Percentiles rank a stretch among this genome's conserved stretches.
phyloP scores from a whole-genome alignment of 2,329 filamentous ascomycete species.

The Teratosphaeria zuluensis region DNA sequence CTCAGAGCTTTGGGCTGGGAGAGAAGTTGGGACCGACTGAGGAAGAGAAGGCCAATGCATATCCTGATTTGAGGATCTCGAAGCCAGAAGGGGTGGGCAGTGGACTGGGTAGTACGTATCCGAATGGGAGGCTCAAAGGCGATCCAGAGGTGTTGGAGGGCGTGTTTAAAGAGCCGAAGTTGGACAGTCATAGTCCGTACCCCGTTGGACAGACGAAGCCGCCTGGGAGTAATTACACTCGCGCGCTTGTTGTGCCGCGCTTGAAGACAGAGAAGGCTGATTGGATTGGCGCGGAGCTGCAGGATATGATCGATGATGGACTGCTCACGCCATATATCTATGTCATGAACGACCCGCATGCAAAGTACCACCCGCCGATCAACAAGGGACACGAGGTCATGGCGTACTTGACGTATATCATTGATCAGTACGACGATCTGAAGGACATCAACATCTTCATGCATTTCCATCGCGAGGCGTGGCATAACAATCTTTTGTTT shows the following conservation, averaged over 20 bases:
- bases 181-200: constrained; percentile 18
- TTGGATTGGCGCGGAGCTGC: constrained; percentile 47
- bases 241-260: constrained; percentile 45
- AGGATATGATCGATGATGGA: constrained; percentile 27
- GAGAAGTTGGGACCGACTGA: constrained; percentile 21
- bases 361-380: constrained; percentile 40
- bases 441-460: constrained; percentile 52
- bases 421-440: constrained; percentile 51
- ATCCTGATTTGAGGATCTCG: constrained; percentile 14
- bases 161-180: constrained; percentile 18
- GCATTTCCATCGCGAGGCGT: constrained; percentile 49
- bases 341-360: constrained; percentile 40
- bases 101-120: neutral
- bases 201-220: constrained; percentile 31
- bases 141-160: constrained; percentile 3
- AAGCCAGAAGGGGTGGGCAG: constrained; percentile 1
- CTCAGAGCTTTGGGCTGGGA: constrained; percentile 33
- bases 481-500: constrained; percentile 48
- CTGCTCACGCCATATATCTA: constrained; percentile 39
- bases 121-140: neutral
- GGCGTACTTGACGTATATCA: constrained; percentile 52
- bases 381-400: constrained; percentile 56
- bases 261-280: constrained; percentile 41
- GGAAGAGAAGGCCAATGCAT: constrained; percentile 15
- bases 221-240: constrained; percentile 42